Conservation (phyloP, 2,329 filamentous ascomycete species). For the Lachnellula hyalina region DNA sequence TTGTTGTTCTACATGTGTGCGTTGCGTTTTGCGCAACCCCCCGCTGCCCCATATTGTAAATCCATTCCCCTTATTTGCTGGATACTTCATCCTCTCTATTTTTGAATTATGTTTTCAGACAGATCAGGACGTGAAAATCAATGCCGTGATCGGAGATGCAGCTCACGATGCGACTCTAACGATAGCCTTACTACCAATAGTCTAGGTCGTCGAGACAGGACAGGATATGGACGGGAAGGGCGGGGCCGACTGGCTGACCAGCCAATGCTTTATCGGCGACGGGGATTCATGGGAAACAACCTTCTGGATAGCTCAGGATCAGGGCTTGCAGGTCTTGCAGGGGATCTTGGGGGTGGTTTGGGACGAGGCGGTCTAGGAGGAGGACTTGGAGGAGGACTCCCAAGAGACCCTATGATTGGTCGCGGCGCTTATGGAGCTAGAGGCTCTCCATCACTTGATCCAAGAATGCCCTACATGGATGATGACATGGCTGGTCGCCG, state of each 20-base stretch:
- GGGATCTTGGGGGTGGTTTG: neutral
- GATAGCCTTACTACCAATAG: neutral
- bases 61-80: neutral
- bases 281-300: constrained; percentile 5
- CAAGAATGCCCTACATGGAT: neutral
- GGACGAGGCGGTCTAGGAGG: neutral
- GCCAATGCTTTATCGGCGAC: constrained; percentile 7
- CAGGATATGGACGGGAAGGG: constrained; percentile 3
- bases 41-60: neutral
- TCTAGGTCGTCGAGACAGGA: neutral
- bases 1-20: neutral
- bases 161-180: constrained; percentile 2
- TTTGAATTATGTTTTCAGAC: neutral
- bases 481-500: neutral
- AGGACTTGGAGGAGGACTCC: neutral
- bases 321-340: neutral
- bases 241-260: constrained; percentile 1
- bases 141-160: neutral
- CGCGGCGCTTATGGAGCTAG: neutral
- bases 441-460: neutral
- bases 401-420: neutral
- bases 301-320: constrained; percentile 7
- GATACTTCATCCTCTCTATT: neutral
- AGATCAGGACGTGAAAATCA: neutral
- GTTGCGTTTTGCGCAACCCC: neutral